phyloP scores from a whole-genome alignment of 2,329 filamentous ascomycete genomes.

The Fusarium newnesense region DNA sequence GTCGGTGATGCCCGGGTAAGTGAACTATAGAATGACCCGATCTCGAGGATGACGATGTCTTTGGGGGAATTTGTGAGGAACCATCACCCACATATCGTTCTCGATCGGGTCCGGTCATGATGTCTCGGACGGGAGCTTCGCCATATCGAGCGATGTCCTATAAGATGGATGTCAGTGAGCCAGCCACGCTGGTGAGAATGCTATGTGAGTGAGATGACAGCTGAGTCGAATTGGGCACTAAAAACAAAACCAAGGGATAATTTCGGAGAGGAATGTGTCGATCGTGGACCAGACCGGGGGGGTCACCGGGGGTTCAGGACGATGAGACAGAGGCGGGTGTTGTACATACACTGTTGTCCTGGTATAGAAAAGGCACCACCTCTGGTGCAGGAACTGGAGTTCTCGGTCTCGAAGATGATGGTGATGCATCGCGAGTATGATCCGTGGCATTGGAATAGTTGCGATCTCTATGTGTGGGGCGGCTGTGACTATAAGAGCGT shows the following conservation, averaged over 20 bases:
- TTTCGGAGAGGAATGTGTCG: slow-evolving; percentile 27
- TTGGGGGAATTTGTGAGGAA: slow-evolving; percentile 60
- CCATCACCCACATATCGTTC: slow-evolving; percentile 70
- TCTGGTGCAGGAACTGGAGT: slow-evolving; percentile 91
- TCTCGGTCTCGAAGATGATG: slow-evolving; percentile 78
- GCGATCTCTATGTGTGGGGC: slow-evolving; percentile 72
- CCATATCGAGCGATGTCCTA: slow-evolving; percentile 81
- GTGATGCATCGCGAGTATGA: slow-evolving; percentile 78
- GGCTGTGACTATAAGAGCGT: slow-evolving; percentile 70
- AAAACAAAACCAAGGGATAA: slow-evolving; percentile 20
- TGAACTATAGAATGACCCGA: slow-evolving; percentile 71
- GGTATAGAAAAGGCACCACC: slow-evolving; percentile 97
- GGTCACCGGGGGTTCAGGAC: slow-evolving; percentile 15
- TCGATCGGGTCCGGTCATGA: slow-evolving; percentile 74
- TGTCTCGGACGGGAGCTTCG: slow-evolving; percentile 79
- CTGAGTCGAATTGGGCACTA: slow-evolving; percentile 6
- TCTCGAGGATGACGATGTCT: slow-evolving; percentile 71
- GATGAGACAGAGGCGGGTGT: slow-evolving; percentile 41
- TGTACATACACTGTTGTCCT: slow-evolving; percentile 75
- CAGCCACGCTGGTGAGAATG: slow-evolving; percentile 15
- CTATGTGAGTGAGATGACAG: not conserved
- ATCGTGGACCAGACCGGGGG: slow-evolving; percentile 21
- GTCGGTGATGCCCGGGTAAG: slow-evolving; percentile 72
- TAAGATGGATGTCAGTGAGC: slow-evolving; percentile 37
- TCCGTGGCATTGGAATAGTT: slow-evolving; percentile 84